A percentile compares a stretch with the other conserved stretches of the same genome.
Evolutionary conservation across 331 rosid genomes (phyloP).

Genomic region (Stylosanthes scabra): DNA sequence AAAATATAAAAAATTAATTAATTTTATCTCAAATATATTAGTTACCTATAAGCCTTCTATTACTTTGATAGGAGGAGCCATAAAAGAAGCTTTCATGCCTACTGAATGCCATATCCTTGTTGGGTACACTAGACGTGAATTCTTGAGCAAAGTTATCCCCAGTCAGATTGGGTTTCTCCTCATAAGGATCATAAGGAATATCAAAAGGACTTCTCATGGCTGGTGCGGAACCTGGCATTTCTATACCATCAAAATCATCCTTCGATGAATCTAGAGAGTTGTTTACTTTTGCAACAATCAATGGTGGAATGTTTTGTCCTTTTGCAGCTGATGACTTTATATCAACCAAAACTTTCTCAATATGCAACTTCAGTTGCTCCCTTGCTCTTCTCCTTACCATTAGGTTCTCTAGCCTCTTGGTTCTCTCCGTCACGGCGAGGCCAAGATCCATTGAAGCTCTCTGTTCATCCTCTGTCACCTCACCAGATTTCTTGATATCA

Average conservation of each 20-base stretch:
- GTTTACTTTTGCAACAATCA: constrained; percentile 44
- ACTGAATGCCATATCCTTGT: constrained; percentile 52
- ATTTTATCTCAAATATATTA: no score
- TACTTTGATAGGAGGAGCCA: constrained; percentile 33
- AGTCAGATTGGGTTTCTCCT: constrained; percentile 75
- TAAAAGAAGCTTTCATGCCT: constrained; percentile 70
- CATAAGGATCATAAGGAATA: constrained; percentile 76
- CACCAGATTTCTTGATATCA: constrained; percentile 48
- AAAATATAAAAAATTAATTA: no score
- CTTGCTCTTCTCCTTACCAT: constrained; percentile 85
- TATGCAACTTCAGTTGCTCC: constrained; percentile 52
- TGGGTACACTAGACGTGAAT: constrained; percentile 44
- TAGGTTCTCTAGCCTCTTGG: constrained; percentile 77
- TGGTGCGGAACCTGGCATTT: constrained; percentile 91
- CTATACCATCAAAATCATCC: constrained; percentile 39
- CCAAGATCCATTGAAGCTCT: constrained; percentile 68
- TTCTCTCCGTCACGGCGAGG: constrained; percentile 72
- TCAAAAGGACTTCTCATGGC: constrained; percentile 79
- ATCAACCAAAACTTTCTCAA: constrained; percentile 53
- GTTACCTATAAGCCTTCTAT: constrained; percentile 50
- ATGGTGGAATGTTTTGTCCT: constrained; percentile 54
- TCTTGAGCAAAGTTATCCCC: constrained; percentile 72
- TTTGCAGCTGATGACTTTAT: constrained; percentile 29
- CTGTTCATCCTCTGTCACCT: constrained; percentile 70
- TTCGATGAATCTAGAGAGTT: constrained; percentile 38